These are phyloP conservation scores for Calamus simplicifolius DNA, from an alignment of 176 grass and related monocot species.

Conservation along the genomic window DNA sequence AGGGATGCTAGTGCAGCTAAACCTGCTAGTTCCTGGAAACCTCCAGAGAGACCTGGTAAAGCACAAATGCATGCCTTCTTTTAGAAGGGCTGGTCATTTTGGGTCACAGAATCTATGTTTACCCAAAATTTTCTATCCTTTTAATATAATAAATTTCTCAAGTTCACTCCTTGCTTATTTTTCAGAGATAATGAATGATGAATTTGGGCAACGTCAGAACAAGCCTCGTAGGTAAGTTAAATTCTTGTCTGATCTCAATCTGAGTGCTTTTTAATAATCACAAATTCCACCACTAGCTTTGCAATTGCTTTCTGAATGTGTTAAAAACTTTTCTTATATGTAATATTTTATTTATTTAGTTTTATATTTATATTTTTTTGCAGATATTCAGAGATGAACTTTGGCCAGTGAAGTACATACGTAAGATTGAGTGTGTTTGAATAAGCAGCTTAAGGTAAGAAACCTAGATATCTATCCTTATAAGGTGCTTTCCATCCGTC, in stretches of 20 bases:
- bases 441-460: constrained; percentile 32
- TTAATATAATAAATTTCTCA: constrained; percentile 8
- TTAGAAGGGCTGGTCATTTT: too few relatives aligned
- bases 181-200: constrained; percentile 65
- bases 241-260: not conserved
- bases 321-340: not conserved
- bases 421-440: constrained; percentile 21
- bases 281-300: not conserved
- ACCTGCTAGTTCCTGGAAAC: constrained; percentile 14
- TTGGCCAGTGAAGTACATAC: constrained; percentile 68
- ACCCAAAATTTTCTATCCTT: not conserved
- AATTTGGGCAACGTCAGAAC: constrained; percentile 82
- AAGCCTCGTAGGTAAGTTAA: constrained; percentile 80
- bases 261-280: constrained; percentile 6
- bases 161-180: constrained; percentile 21
- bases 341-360: constrained; percentile 8
- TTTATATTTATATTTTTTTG: constrained; percentile 15
- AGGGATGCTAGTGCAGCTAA: constrained; percentile 18
- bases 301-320: too few relatives aligned
- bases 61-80: not conserved
- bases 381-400: constrained; percentile 99
- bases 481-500: not conserved
- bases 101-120: too few relatives aligned
- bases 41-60: constrained; percentile 24
- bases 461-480: not conserved